Evolutionary conservation across 1,139 yeast species (phyloP).

Genomic region (Kazachstania sp.): DNA sequence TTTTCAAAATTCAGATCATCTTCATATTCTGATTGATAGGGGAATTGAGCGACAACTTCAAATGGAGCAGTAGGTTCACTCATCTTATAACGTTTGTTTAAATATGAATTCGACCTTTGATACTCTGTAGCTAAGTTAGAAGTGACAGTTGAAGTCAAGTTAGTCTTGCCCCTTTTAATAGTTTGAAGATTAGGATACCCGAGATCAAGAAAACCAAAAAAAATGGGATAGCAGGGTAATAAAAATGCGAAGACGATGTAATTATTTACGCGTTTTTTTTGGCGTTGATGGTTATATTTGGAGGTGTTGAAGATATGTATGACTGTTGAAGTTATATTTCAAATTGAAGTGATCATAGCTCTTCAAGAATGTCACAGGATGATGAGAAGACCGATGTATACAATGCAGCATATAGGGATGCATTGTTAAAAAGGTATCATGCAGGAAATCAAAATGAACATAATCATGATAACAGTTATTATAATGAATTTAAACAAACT

Average conservation of each 20-base stretch:
- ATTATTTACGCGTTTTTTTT: background rate
- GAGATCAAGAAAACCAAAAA: background rate
- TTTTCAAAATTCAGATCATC: constrained; percentile 70
- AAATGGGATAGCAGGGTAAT: background rate
- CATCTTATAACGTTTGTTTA: constrained; percentile 7
- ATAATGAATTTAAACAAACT: constrained; percentile 11
- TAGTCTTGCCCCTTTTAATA: background rate
- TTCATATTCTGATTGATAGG: constrained; percentile 68
- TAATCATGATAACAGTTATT: constrained; percentile 4
- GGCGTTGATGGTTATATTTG: background rate
- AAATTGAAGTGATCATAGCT: no score
- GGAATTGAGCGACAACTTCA: constrained; percentile 59
- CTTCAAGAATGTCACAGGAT: no score
- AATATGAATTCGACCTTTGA: no score
- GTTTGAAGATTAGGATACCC: background rate
- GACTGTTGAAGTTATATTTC: no score
- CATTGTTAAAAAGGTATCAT: constrained; percentile 4
- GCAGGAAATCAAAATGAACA: background rate
- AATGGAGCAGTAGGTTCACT: constrained; percentile 42
- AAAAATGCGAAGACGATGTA: background rate
- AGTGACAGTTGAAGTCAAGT: background rate
- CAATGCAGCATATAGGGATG: constrained; percentile 2
- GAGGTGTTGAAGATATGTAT: no score
- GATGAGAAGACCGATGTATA: background rate
- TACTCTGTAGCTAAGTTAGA: background rate